Evolutionary conservation across 768 basidiomycete species (phyloP), one percentile per base, ranked within the genome.

Genomic region (Suillus tomentosus): DNA sequence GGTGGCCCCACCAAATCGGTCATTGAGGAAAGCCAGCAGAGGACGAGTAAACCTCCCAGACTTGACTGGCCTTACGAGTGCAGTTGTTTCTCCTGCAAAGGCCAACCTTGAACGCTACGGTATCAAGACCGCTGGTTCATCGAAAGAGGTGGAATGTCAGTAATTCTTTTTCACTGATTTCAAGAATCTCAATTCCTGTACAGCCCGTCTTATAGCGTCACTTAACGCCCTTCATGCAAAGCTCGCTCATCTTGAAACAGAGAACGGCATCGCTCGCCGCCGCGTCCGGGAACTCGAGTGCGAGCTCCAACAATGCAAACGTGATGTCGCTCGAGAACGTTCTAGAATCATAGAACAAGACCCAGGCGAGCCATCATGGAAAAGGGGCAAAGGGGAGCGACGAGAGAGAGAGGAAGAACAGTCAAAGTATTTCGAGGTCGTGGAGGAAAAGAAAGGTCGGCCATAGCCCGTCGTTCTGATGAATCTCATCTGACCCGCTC

Each of bases 391-490:
- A 57, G 77, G 76, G 39, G 72, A 75, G 58, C 73, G 34, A 60
- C 70, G 67, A 56, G 53, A 45, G 31, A 81, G 80, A 48, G 79
- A 79, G 11, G 77, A 78, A 56, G 78, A 81, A 15, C 54, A 61
- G 2, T 79, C 81, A 65, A 79, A 88, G 60, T 94, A 95, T 68
- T 82, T 83, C 63, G 89, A 92, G 67, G 90, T 86, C 5, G 90
- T 96, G 0, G 90, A 92, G 65, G 94, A 95, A 74, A 95, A 95
- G 74, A 92, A 92, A 81, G 92, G 94, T 94, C 58, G 11, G 76
- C 71, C n/a, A 11, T 27, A 27, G n/a, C 40, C 54, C 45, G 37
- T 45, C 39, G 24, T n/a, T 53, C 0, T 7, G 17, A 15, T 50
- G 57, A 62, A 62, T 19, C 27, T 53, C 15, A 55, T 61, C 63